A percentile compares a stretch with the other conserved stretches of the same genome.
Conservation (phyloP, 139 green algal genomes). For the Chlamydomonas sp. region DNA sequence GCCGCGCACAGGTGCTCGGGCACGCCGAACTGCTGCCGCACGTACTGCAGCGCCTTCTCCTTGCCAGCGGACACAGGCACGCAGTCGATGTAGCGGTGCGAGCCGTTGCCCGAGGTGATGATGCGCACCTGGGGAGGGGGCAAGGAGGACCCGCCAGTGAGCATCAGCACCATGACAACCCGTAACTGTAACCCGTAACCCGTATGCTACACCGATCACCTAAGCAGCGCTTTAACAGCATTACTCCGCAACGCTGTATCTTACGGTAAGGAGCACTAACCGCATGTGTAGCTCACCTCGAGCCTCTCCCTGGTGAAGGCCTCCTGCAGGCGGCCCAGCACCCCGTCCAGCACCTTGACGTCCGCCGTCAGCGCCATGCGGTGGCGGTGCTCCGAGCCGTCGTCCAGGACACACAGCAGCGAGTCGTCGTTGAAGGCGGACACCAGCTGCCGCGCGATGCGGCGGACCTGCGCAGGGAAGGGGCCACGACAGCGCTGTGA, state of each 20-base stretch:
- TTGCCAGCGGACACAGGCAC: constrained; percentile 78
- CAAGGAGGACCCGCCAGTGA: neutral
- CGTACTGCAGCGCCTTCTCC: constrained; percentile 83
- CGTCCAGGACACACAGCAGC: constrained; percentile 71
- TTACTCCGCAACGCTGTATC: neutral
- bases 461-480: constrained; percentile 21
- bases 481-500: neutral
- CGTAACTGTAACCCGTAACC: neutral
- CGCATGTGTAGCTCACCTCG: constrained; percentile 27
- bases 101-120: constrained; percentile 77
- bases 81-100: constrained; percentile 87
- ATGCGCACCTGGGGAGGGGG: constrained; percentile 58
- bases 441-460: constrained; percentile 48
- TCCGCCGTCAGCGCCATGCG: constrained; percentile 76
- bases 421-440: constrained; percentile 30
- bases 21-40: constrained; percentile 72
- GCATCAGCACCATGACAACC: neutral
- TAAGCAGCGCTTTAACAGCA: neutral
- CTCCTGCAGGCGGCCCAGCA: constrained; percentile 30
- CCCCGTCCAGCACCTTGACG: constrained; percentile 29
- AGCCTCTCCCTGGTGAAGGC: constrained; percentile 33
- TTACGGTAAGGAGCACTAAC: neutral
- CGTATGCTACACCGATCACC: neutral
- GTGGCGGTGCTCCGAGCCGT: constrained; percentile 90
- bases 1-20: constrained; percentile 71